Evolutionary conservation across 495 filamentous ascomycete species (phyloP), one percentile per base, ranked within the genome.

Genomic region (Talaromyces proteolyticus): DNA sequence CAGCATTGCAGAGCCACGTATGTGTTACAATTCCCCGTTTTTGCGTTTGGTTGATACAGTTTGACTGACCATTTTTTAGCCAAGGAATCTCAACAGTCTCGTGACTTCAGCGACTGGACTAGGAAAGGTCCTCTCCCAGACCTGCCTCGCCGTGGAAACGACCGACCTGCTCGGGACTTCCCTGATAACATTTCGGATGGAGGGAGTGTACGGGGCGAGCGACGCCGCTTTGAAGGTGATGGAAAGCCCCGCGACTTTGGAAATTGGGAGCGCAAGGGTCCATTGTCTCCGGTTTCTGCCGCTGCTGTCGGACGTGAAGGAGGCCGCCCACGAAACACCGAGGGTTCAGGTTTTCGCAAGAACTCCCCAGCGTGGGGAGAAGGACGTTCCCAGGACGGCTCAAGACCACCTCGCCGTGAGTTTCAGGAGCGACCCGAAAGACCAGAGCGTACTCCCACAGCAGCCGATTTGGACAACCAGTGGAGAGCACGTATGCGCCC

Each of bases 181-280:
- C 36, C 47, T 3, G 76, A 79, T 52, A 72, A 66, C 49, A 52
- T 68, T 21, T 76, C 75, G 11, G 76, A 80, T 53, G 69, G 75
- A 46, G 75, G 64, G 10, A 74, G 70, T 47, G 77, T 81, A 4
- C 78, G 76, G 42, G 62, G 61, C 45, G 74, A 77, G 46, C 70
- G 74, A 56, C 69, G 74, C 56, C 72, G 70, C 59, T 80, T 78
- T 49, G 74, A 78, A 67, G 82, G 84, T 52, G 89, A 95, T 61
- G 87, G 88, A 53, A 94, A 91, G 65, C 69, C 86, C 46, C 85
- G 91, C 19, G 89, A 96, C 59, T 87, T 96, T 56, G 76, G 80
- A 51, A 93, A 90, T 70, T 98, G 93, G 93, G 92, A 96, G 66
- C 87, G 93, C 49, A 92, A 90, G 59, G 94, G 93, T 19, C 93